A percentile compares a stretch with the other conserved stretches of the same genome.
These are phyloP conservation scores for Diplodia mutila DNA, from an alignment of 2,329 filamentous ascomycete genomes.

Conservation along the genomic window DNA sequence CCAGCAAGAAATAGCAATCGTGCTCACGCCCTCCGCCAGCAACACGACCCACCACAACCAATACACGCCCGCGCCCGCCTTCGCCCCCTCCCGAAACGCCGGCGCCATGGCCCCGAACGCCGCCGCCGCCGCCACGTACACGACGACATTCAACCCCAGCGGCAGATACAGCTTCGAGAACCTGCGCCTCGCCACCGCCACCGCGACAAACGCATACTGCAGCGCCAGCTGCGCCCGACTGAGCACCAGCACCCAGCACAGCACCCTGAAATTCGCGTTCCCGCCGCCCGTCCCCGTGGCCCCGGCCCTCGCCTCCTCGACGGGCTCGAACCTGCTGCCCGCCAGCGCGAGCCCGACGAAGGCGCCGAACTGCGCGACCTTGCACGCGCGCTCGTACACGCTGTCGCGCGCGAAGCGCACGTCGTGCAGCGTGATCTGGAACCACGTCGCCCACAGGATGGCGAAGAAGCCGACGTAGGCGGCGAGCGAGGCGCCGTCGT, in stretches of 20 bases:
- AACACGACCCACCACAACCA: slow-evolving; percentile 50
- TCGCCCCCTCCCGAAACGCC: slow-evolving; percentile 33
- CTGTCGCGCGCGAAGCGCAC: slow-evolving; percentile 45
- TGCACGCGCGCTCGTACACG: slow-evolving; percentile 44
- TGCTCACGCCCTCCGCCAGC: slow-evolving; percentile 55
- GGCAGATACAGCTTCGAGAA: slow-evolving; percentile 42
- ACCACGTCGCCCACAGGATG: slow-evolving; percentile 45
- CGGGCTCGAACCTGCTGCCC: slow-evolving; percentile 41
- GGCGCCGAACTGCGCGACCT: slow-evolving; percentile 42
- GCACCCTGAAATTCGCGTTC: slow-evolving; percentile 39
- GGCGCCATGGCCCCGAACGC: slow-evolving; percentile 42
- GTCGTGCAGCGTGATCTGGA: slow-evolving; percentile 46
- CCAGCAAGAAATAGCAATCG: slow-evolving; percentile 58
- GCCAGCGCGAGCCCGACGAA: slow-evolving; percentile 44
- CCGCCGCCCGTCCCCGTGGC: neutral
- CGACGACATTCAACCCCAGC: slow-evolving; percentile 36
- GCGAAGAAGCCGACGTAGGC: slow-evolving; percentile 46
- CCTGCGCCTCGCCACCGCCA: slow-evolving; percentile 34
- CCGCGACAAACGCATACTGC: slow-evolving; percentile 41
- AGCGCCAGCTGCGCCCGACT: slow-evolving; percentile 38
- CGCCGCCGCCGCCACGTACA: slow-evolving; percentile 36
- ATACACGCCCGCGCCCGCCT: slow-evolving; percentile 34
- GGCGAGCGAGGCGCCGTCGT: slow-evolving; percentile 37
- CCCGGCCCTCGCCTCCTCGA: neutral
- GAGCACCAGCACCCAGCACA: slow-evolving; percentile 42